phyloP scores from a whole-genome alignment of 352 stramenopile genomes.

The Pythium monospermum region DNA sequence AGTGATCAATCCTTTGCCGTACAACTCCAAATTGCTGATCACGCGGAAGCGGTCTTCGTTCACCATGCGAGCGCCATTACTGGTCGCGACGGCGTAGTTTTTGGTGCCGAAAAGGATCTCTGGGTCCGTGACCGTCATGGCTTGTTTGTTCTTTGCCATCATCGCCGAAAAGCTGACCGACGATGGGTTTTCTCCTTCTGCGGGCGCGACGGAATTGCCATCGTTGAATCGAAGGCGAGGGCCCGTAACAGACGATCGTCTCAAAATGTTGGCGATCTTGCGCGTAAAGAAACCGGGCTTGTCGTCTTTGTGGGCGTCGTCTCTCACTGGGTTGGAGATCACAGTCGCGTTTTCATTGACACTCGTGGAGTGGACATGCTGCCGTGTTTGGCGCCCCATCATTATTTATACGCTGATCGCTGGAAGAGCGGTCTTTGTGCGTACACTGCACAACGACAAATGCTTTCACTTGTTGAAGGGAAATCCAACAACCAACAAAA shows the following conservation, averaged over 20 bases:
- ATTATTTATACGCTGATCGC: too few species aligned
- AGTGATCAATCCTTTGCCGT: slow-evolving; percentile 40
- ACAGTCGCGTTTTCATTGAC: slow-evolving; percentile 11
- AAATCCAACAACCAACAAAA: too few species aligned
- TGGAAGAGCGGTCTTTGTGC: too few species aligned
- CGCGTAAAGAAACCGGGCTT: slow-evolving; percentile 44
- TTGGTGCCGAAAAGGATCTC: slow-evolving; percentile 47
- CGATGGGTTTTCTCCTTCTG: slow-evolving; percentile 7
- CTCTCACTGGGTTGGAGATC: slow-evolving; percentile 5
- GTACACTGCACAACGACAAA: too few species aligned
- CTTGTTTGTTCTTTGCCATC: slow-evolving; percentile 4
- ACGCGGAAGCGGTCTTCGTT: slow-evolving; percentile 76
- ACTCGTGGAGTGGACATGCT: slow-evolving; percentile 19
- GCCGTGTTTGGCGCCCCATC: slow-evolving; percentile 19
- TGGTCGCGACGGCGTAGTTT: slow-evolving; percentile 37
- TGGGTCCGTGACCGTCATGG: slow-evolving; percentile 33
- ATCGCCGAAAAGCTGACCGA: slow-evolving; percentile 1
- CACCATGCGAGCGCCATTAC: slow-evolving; percentile 32
- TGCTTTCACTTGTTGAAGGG: not conserved
- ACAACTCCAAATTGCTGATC: slow-evolving; percentile 66
- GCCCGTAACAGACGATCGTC: slow-evolving; percentile 30
- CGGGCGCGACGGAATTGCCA: slow-evolving; percentile 11
- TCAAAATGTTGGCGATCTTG: slow-evolving; percentile 38
- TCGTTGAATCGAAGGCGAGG: slow-evolving; percentile 15
- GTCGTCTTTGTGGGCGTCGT: slow-evolving; percentile 28